Conservation (phyloP, 2,329 filamentous ascomycete genomes). For the Cercospora brassicicola region DNA sequence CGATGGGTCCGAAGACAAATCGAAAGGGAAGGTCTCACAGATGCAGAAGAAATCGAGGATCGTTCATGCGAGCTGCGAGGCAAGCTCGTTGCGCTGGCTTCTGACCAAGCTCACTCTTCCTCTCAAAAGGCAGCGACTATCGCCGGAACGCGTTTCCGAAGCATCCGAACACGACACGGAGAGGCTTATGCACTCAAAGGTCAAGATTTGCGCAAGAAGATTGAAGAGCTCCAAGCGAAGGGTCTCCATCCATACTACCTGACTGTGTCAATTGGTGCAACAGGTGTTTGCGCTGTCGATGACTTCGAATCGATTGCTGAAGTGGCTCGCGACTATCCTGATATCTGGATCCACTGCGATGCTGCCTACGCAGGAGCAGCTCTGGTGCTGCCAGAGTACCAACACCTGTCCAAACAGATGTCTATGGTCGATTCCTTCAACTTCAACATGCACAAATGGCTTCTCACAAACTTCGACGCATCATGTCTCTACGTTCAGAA, state of each 20-base stretch:
- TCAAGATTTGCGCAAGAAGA: slow-evolving; percentile 57
- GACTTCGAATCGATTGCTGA: slow-evolving; percentile 70
- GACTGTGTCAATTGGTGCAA: slow-evolving; percentile 81
- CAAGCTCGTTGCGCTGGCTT: slow-evolving; percentile 76
- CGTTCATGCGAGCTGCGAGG: slow-evolving; percentile 65
- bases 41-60: slow-evolving; percentile 64
- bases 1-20: slow-evolving; percentile 67
- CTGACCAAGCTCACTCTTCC: slow-evolving; percentile 76
- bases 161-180: slow-evolving; percentile 62
- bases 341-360: slow-evolving; percentile 89
- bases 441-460: slow-evolving; percentile 97
- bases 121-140: slow-evolving; percentile 87
- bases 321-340: slow-evolving; percentile 54
- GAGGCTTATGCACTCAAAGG: slow-evolving; percentile 72
- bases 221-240: slow-evolving; percentile 65
- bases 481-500: slow-evolving; percentile 78
- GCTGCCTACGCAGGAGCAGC: slow-evolving; percentile 89
- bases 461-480: slow-evolving; percentile 87
- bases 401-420: slow-evolving; percentile 64
- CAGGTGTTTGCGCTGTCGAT: slow-evolving; percentile 83
- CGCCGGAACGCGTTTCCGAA: slow-evolving; percentile 76
- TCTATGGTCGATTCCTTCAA: slow-evolving; percentile 81
- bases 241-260: slow-evolving; percentile 84
- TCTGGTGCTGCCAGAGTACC: slow-evolving; percentile 77
- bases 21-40: slow-evolving; percentile 48